Percentiles rank a stretch among this genome's conserved stretches.
These are phyloP conservation scores for Giardia duodenalis DNA, from an alignment of 208 protist genomes.

Conservation along the genomic window DNA sequence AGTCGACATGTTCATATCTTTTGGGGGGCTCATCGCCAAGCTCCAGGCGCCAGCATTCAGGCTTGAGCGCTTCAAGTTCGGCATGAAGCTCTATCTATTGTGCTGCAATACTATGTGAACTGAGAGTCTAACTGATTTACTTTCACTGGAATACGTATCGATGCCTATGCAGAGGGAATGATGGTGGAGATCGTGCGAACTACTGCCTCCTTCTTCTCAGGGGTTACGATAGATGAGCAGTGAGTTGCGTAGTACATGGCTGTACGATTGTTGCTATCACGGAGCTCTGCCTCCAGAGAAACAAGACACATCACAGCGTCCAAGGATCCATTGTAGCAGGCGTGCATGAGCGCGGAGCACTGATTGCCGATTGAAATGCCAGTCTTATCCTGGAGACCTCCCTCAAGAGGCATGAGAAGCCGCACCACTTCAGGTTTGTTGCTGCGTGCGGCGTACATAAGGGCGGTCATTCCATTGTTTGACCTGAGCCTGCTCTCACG, in stretches of 20 bases:
- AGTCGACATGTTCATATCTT: neutral
- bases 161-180: too few species aligned
- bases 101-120: neutral
- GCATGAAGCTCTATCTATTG: slow-evolving; percentile 1
- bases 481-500: neutral
- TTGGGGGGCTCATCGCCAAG: neutral
- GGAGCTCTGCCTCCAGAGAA: neutral
- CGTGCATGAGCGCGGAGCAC: neutral
- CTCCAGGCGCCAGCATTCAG: neutral
- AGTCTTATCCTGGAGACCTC: neutral
- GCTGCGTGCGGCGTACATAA: neutral
- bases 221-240: neutral
- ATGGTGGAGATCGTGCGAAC: neutral
- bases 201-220: neutral
- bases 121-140: too few species aligned
- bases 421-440: neutral
- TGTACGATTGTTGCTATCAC: neutral
- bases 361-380: neutral
- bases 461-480: neutral
- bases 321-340: neutral
- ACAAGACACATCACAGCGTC: neutral
- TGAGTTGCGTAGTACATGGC: neutral
- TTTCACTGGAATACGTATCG: too few species aligned
- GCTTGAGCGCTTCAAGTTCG: neutral
- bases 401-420: neutral